Percentiles rank a stretch among this genome's conserved stretches.
phyloP scores from a whole-genome alignment of 805 yeast genomes.

The Blastobotrys attinorum region DNA sequence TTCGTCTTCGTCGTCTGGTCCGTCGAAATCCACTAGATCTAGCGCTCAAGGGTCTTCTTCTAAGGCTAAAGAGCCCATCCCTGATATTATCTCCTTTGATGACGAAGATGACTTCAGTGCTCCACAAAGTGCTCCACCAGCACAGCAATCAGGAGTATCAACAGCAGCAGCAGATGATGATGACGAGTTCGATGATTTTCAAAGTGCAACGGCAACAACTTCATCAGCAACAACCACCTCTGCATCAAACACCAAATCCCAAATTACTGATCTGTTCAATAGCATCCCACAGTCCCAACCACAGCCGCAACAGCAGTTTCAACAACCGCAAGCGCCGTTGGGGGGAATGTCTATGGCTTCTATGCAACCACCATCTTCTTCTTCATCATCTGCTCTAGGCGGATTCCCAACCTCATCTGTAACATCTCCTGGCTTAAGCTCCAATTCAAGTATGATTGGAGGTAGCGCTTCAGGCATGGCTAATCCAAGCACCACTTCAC shows the following conservation, averaged over 20 bases:
- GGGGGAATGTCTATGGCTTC: background rate
- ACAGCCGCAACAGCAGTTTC: conserved; percentile 10
- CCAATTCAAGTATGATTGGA: no score
- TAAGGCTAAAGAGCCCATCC: conserved; percentile 13
- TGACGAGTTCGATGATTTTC: conserved; percentile 60
- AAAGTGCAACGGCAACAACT: conserved; percentile 48
- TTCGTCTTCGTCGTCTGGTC: conserved; percentile 5
- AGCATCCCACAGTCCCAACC: conserved; percentile 10
- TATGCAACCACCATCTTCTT: background rate
- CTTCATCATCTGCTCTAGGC: background rate
- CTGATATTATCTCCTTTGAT: conserved; percentile 21
- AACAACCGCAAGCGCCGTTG: background rate
- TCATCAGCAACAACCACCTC: conserved; percentile 34
- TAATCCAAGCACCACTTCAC: no score
- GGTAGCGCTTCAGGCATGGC: no score
- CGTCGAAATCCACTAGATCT: no score
- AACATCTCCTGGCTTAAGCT: no score
- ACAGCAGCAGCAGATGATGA: conserved; percentile 36
- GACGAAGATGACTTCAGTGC: conserved; percentile 45
- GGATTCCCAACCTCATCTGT: background rate
- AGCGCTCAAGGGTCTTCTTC: no score
- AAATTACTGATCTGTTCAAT: conserved; percentile 1
- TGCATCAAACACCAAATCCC: conserved; percentile 18
- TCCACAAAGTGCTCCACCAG: conserved; percentile 53
- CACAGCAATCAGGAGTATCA: conserved; percentile 13